Base-by-base conservation (phyloP, 768 basidiomycete genomes). In the Xerocomus brunneocitrinus region DNA sequence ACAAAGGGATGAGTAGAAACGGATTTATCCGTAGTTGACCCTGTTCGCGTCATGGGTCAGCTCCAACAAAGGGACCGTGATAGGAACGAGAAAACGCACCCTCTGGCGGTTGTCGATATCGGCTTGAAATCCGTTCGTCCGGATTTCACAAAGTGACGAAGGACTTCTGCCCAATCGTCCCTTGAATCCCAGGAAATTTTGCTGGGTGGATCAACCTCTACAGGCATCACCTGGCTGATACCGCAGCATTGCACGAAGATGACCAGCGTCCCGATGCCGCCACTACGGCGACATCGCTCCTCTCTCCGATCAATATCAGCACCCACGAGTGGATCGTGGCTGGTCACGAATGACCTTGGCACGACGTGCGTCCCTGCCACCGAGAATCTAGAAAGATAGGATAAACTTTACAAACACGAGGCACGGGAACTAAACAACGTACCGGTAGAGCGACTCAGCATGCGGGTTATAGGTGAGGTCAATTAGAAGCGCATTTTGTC, bases 151-250 rank as follows among this genome's bases (percentile, higher is more conserved):
- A 85, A 90, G 70, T 87, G 83, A 34, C 77, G 72, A 43, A 91
- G 79, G 31, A 86, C 82, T 19, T 76, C 74, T 5, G 73, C 69
- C 89, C 89, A 91, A 67, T 91, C 89, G 10, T 83, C 83, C 50
- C 88, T 76, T 19, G 69, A 60, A 65, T 89, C 88, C 89, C 89
- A 91, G 32, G 81, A 74, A 62, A 90, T 89, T 61, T 83, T 86
- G 53, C 78, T 73, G 1, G 87, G 89, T 7, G 85, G 81, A 67
- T 91, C 89, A 47, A 91, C 85, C 65, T 91, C 89, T 57, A 91
- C 87, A 31, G 89, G 89, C 84, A 91, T 87, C 58, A 91, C 88
- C 62, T 91, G 87, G 63, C 82, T 83, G 62, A 89, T 77, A 24
- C 78, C 76, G 35, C 81, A 85, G 62, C 89, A 90, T 63, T 91